Conservation (phyloP, 768 basidiomycete species). For the Kwoniella mangroviensis region DNA sequence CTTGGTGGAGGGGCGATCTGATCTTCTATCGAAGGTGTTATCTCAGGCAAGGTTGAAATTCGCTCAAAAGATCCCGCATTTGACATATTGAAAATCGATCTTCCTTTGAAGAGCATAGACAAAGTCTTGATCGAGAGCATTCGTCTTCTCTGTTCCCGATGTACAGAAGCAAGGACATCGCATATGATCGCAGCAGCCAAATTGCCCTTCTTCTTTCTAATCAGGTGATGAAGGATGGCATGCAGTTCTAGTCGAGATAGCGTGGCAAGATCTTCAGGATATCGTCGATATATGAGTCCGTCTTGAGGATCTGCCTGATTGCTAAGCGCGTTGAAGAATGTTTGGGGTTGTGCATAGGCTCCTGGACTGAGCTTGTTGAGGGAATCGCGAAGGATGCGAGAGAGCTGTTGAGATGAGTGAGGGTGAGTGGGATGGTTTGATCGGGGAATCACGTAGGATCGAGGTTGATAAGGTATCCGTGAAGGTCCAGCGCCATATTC, state of each 20-base stretch:
- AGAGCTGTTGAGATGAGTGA: constrained; percentile 5
- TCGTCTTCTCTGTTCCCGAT: constrained; percentile 5
- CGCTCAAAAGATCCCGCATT: constrained; percentile 3
- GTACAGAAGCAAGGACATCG: not conserved
- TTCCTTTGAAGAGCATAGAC: constrained; percentile 6
- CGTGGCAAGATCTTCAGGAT: constrained; percentile 8
- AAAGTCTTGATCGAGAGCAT: constrained; percentile 12
- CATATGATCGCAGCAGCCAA: constrained; percentile 19
- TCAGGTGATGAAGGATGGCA: constrained; percentile 28
- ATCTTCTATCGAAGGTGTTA: constrained; percentile 7
- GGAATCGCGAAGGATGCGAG: not conserved
- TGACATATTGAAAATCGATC: constrained; percentile 4
- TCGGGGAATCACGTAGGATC: not conserved
- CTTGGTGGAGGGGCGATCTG: constrained; percentile 14
- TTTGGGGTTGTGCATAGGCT: constrained; percentile 20
- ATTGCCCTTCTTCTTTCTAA: constrained; percentile 19
- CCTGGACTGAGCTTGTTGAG: constrained; percentile 7
- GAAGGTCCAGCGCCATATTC: constrained; percentile 41
- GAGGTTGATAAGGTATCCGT: constrained; percentile 26
- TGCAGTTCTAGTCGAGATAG: constrained; percentile 26
- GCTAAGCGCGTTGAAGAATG: constrained; percentile 1
- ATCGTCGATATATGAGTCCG: not conserved
- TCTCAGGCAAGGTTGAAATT: not conserved
- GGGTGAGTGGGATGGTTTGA: not conserved
- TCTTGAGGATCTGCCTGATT: constrained; percentile 1